These are phyloP conservation scores for Fagopyrum homotropicum DNA, from an alignment of 148 eudicot genomes.

Conservation along the genomic window DNA sequence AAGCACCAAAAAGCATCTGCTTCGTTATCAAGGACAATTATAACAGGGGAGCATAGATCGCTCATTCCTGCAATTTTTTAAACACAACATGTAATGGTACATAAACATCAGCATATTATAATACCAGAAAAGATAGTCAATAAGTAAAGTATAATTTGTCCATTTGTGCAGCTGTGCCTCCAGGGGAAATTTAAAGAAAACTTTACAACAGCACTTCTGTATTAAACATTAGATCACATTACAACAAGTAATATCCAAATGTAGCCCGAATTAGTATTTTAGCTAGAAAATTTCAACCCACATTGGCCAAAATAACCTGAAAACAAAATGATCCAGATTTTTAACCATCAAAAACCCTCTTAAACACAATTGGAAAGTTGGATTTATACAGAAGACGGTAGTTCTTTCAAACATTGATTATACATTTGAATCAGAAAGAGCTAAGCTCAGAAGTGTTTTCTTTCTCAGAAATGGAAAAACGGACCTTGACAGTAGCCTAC, in stretches of 20 bases:
- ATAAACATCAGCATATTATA: not conserved
- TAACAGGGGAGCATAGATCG: slow-evolving; percentile 97
- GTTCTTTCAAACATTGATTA: not conserved
- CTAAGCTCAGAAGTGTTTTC: not conserved
- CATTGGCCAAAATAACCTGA: not conserved
- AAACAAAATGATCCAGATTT: not conserved
- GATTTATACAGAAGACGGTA: not conserved
- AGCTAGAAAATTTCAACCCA: not conserved
- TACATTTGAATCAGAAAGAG: not conserved
- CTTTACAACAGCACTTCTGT: not conserved
- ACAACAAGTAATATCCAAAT: not conserved
- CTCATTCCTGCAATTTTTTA: slow-evolving; percentile 68
- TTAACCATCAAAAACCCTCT: not conserved
- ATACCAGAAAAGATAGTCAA: not conserved
- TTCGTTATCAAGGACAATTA: slow-evolving; percentile 79
- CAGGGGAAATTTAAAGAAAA: not conserved
- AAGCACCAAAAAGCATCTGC: slow-evolving; percentile 99
- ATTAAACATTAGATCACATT: not conserved
- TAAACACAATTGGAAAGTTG: not conserved
- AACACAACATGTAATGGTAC: not conserved
- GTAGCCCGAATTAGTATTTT: not conserved
- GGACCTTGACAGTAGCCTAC: slow-evolving; percentile 97
- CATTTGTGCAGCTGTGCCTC: not conserved
- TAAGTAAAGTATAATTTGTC: not conserved
- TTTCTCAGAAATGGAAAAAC: slow-evolving; percentile 13